Base-by-base conservation (phyloP, 192 early-diverging fungal species). In the Blastocladiella britannica region DNA sequence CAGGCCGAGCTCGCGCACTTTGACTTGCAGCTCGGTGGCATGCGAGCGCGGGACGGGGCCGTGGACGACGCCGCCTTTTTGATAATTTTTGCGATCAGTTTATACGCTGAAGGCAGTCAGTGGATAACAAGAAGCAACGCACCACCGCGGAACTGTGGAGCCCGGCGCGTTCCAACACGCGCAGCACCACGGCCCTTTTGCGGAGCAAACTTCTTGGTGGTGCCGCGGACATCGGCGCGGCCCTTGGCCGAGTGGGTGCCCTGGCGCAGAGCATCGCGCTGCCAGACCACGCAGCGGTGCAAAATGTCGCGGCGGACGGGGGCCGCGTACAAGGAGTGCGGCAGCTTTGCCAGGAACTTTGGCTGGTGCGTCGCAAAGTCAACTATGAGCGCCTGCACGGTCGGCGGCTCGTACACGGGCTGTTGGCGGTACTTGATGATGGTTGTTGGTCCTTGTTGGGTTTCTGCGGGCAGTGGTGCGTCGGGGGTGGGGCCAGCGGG, bases 131-230 rank as follows among this genome's bases (percentile, higher is more conserved):
- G n/a, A n/a, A n/a, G n/a, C n/a, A 54, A 60, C 29, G 52, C 68
- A 86, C 86, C 93, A 68, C 93, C 93, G 25, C 77, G 71, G 62
- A 79, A 84, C 64, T 92, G 88, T 28, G 93, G 87, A 25, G 89
- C 86, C 25, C 89, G 74, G 26, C 81, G 54, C 2, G 82, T 82
- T 25, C 91, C 88, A 23, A 87, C 81, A 59, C 93, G 75, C n/a
- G 93, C 90, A 64, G 74, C 79, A 65, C 93, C 93, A 27, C 89
- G 76, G 18, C 93, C 93, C 68, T 96, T 96, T 66, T 96, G 93
- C 28, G 84, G 87, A 53, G 82, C 80, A 12, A 75, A 69, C 68
- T 96, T 96, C 51, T 77, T 65, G 37, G 81, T 78, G 0, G 86
- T 80, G 29, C 91, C 91, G 25, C 85, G 74, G 28, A 96, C 91